Evolutionary conservation across 139 green algal genomes (phyloP).

Genomic region (Chlamydomonas sp.): DNA sequence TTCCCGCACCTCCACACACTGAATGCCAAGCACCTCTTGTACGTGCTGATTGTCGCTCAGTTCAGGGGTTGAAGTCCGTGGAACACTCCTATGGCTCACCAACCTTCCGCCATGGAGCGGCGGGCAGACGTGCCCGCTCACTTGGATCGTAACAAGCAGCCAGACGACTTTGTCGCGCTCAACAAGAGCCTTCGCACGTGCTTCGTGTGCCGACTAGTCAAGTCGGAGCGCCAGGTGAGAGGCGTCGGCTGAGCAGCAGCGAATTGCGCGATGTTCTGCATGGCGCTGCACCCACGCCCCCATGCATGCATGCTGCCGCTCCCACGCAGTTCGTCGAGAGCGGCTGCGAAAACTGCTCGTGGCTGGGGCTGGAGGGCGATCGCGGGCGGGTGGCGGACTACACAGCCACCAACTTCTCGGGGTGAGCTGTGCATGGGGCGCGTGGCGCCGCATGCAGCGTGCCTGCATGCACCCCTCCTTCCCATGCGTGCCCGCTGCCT

Average conservation of each 20-base stretch:
- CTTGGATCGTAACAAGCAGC: conserved; percentile 17
- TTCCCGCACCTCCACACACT: no score
- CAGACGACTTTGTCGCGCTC: conserved; percentile 33
- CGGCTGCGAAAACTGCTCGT: conserved; percentile 74
- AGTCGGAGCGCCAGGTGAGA: conserved; percentile 39
- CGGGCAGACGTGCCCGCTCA: conserved; percentile 21
- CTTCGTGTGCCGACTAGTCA: conserved; percentile 43
- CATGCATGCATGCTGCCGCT: not conserved
- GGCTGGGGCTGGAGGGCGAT: conserved; percentile 48
- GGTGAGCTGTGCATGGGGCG: conserved; percentile 37
- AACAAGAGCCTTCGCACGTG: conserved; percentile 49
- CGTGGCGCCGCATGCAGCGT: not conserved
- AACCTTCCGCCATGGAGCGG: no score
- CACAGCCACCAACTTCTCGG: conserved; percentile 70
- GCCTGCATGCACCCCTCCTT: not conserved
- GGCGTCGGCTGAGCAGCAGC: no score
- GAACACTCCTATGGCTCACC: no score
- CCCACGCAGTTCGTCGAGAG: conserved; percentile 28
- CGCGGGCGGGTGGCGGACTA: conserved; percentile 46
- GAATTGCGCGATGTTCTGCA: not conserved
- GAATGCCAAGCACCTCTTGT: no score
- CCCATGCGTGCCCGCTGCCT: no score
- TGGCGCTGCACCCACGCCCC: not conserved
- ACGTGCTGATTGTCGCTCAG: no score
- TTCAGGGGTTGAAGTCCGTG: no score